Evolutionary conservation across 1,284 basidiomycete species (phyloP), one percentile per base, ranked within the genome.

Genomic region (Taiwanofungus camphoratus): DNA sequence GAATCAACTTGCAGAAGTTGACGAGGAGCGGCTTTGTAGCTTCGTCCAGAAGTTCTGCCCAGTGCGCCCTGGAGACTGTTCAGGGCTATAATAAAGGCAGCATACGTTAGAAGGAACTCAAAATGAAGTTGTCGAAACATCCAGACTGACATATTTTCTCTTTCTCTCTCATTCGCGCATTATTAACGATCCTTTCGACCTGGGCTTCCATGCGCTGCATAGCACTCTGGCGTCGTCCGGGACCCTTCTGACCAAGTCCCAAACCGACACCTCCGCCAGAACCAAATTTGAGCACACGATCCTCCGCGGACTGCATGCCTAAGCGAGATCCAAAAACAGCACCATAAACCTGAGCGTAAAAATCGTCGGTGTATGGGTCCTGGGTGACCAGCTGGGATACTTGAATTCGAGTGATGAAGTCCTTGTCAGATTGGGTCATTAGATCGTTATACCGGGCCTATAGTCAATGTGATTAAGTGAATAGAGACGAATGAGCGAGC

Each of bases 331-430:
- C 79, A 46, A 87, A 59, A 45, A 93, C 77, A 1, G 91, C 89
- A 38, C 88, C 85, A 61, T 89, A 95, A 15, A 98, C 93, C 66
- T 99, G 95, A 5, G 93, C 95, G 59, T 99, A 99, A 61, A 97
- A 99, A 63, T 99, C 96, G 53, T 97, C 94, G 26, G 91, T 81
- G 64, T 96, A 98, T 0, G 96, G 96, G 68, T 99, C 96, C 55
- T 89, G 83, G 2, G 92, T 91, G 37, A 97, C 92, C 23, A 99
- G 83, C 61, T 99, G 95, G 1, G 93, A 97, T 36, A 99, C 91
- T 67, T 99, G 96, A 48, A 99, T 99, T 30, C 96, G 85, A 18
- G 96, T 99, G 66, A 99, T 99, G 63, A 99, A 99, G 61, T 99
- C 96, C 70, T 99, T 99, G 74, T 99, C 96, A 12, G 92, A 95